Conservation (phyloP, 768 basidiomycete species). For the Collybia mongolica region DNA sequence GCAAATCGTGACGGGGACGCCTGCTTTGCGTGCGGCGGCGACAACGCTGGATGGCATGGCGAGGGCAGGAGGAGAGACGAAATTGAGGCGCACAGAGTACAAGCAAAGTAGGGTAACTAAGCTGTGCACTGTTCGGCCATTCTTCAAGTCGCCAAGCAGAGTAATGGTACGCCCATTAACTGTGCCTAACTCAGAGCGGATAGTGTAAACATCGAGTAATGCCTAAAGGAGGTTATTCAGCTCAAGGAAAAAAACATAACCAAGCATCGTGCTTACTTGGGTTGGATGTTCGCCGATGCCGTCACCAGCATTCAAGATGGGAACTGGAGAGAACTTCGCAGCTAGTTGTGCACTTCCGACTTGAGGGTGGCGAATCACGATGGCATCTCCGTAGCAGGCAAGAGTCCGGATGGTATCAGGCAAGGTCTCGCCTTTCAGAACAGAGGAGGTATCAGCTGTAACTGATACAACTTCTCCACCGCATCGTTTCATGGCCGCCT, state of each 20-base stretch:
- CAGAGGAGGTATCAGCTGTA: slow-evolving; percentile 78
- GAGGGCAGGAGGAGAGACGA: slow-evolving; percentile 85
- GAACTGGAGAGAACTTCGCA: slow-evolving; percentile 95
- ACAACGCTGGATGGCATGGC: slow-evolving; percentile 90
- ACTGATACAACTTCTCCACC: slow-evolving; percentile 94
- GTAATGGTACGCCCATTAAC: slow-evolving; percentile 96
- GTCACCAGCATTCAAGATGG: slow-evolving; percentile 95
- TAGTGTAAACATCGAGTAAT: slow-evolving; percentile 87
- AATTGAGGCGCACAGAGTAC: slow-evolving; percentile 93
- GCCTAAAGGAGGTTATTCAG: slow-evolving; percentile 45
- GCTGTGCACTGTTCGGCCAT: slow-evolving; percentile 96
- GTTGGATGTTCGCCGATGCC: slow-evolving; percentile 98
- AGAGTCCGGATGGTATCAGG: slow-evolving; percentile 93
- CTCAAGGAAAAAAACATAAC: slow-evolving; percentile 2
- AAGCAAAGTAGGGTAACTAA: slow-evolving; percentile 89
- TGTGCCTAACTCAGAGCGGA: slow-evolving; percentile 95
- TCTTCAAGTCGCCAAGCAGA: slow-evolving; percentile 93
- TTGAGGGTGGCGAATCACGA: slow-evolving; percentile 93
- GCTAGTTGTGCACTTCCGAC: slow-evolving; percentile 92
- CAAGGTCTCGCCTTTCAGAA: slow-evolving; percentile 90
- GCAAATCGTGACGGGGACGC: slow-evolving; percentile 74
- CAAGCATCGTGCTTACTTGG: slow-evolving; percentile 54
- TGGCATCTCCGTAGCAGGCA: slow-evolving; percentile 92
- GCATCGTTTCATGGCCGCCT: slow-evolving; percentile 98
- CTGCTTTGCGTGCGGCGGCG: slow-evolving; percentile 78